Base-by-base conservation (phyloP, 1,139 yeast genomes). In the Blastobotrys elegans region DNA sequence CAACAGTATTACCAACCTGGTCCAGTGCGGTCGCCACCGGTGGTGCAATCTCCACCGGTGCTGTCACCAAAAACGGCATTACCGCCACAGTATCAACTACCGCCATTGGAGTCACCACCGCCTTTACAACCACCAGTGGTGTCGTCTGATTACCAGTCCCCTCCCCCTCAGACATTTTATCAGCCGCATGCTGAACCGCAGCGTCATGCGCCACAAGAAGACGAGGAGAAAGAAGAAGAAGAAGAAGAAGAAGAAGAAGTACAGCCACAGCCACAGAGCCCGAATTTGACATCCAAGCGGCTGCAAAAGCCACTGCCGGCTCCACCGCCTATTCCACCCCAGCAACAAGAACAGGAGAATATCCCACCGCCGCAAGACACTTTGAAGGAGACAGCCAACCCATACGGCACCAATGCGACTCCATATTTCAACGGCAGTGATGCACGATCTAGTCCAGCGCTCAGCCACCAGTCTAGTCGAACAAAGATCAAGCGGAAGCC, bases 401-500 rank as follows among this genome's bases (percentile, higher is more conserved):
- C n/a, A 5, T 4, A 32, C 2, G 22, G 10, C 21, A 6, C 30
- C 20, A 27, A 26, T 27, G 10, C 33, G 14, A 30, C 18, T 22
- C 41, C 41, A 14, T 38, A 38, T 26, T 2, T 26, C 16, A 35
- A 35, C 18, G 39, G 31, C 14, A 13, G n/a, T 13, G 26, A 20
- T 7, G 4, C 24, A 20, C 4, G 20, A 21, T 5, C n/a, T 22
- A 24, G 18, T n/a, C 41, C 41, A 22, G 27, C 40, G 14, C 40
- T 26, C 10, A 21, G 22, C 8, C 35, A 14, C 17, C 14, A 17
- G 14, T 18, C 40, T 14, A 13, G 26, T 7, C 31, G 20, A 34
- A 26, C 18, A 10, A 49, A 50, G 8, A 54, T 56, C 8, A 54
- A 54, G 37, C 49, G 59, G 36, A 55, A 54, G 36, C 59, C 59